phyloP scores from a whole-genome alignment of 495 filamentous ascomycete species.

The Penicillium subrubescens region DNA sequence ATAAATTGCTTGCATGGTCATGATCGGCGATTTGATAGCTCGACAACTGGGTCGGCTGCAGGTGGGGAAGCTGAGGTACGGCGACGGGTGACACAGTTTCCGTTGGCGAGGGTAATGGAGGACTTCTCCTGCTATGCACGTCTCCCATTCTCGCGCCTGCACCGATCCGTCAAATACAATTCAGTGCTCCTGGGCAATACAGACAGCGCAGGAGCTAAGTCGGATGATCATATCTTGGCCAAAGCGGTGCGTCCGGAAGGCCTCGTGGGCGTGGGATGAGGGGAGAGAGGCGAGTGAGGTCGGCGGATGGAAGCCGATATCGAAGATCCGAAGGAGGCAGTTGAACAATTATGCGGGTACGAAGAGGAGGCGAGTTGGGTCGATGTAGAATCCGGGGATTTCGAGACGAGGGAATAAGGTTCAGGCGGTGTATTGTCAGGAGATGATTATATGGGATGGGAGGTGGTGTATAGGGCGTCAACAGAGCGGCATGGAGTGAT shows the following conservation, averaged over 20 bases:
- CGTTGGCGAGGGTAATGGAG: slow-evolving; percentile 48
- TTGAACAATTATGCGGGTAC: neutral
- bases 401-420: slow-evolving; percentile 18
- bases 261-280: slow-evolving; percentile 1
- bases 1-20: slow-evolving; percentile 14
- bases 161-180: slow-evolving; percentile 29
- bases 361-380: slow-evolving; percentile 3
- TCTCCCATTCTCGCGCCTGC: slow-evolving; percentile 44
- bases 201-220: slow-evolving; percentile 34
- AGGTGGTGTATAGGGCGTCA: neutral
- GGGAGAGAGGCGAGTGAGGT: neutral
- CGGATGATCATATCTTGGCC: slow-evolving; percentile 42
- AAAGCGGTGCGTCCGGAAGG: slow-evolving; percentile 23
- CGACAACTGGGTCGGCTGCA: slow-evolving; percentile 30
- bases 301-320: neutral
- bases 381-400: slow-evolving; percentile 14
- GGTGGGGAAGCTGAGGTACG: slow-evolving; percentile 32
- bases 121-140: slow-evolving; percentile 42
- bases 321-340: slow-evolving; percentile 11
- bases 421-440: slow-evolving; percentile 26
- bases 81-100: slow-evolving; percentile 39
- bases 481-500: neutral
- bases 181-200: slow-evolving; percentile 39
- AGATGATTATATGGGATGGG: neutral
- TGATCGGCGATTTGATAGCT: slow-evolving; percentile 22